phyloP scores from a whole-genome alignment of 116 monocot species.

The Zostera marina region DNA sequence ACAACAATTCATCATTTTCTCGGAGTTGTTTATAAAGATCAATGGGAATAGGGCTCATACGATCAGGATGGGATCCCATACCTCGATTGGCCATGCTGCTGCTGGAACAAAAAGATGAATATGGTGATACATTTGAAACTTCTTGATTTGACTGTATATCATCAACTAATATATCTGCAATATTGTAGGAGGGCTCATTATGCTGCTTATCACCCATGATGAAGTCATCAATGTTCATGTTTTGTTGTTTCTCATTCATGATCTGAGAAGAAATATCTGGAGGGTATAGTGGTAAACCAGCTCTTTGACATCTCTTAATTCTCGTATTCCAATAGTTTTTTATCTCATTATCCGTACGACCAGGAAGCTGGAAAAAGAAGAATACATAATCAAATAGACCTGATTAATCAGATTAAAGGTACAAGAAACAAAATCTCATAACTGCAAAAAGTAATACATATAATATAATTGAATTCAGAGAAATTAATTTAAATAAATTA shows the following conservation, averaged over 20 bases:
- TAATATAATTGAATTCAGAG: neutral
- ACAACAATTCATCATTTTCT: conserved; percentile 16
- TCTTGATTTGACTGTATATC: neutral
- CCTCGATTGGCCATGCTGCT: conserved; percentile 13
- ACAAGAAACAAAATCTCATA: no score
- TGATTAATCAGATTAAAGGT: neutral
- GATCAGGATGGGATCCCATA: conserved; percentile 11
- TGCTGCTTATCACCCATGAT: conserved; percentile 9
- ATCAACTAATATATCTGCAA: neutral
- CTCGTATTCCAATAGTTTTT: conserved; percentile 85
- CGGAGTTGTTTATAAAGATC: conserved; percentile 5
- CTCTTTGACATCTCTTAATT: conserved; percentile 34
- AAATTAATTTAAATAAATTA: neutral
- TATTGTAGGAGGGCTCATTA: neutral
- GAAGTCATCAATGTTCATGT: neutral
- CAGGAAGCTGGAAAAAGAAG: conserved; percentile 42
- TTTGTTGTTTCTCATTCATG: conserved; percentile 14
- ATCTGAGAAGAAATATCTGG: conserved; percentile 3
- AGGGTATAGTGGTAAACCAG: conserved; percentile 48
- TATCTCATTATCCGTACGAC: conserved; percentile 72
- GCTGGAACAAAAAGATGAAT: neutral
- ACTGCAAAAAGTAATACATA: neutral
- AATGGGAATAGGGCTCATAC: conserved; percentile 8
- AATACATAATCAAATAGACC: neutral
- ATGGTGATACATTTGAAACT: neutral